Conservation (phyloP, 73 alveolate genomes). For the Durusdinium trenchii region DNA sequence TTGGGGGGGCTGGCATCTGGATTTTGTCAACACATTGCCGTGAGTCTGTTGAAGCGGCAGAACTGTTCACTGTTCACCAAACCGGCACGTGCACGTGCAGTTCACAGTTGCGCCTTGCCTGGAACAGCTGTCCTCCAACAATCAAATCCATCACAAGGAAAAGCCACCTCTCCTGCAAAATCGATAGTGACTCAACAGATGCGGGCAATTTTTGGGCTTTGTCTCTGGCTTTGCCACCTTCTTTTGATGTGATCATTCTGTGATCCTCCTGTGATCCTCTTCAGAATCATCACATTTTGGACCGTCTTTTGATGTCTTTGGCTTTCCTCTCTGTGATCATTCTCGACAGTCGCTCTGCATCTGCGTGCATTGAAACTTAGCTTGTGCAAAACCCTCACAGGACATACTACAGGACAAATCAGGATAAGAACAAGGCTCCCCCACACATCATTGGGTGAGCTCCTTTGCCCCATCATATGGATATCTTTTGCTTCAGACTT, state of each 20-base stretch:
- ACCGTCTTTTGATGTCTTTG: too few relatives aligned
- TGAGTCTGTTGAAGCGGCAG: background rate
- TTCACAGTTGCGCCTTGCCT: background rate
- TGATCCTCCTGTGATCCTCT: too few relatives aligned
- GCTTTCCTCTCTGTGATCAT: too few relatives aligned
- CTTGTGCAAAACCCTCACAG: too few relatives aligned
- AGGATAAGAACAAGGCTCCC: background rate
- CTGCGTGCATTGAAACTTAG: too few relatives aligned
- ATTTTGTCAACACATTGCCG: background rate
- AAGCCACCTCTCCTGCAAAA: slow-evolving; percentile 41
- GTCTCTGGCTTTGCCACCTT: too few relatives aligned
- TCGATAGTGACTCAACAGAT: background rate
- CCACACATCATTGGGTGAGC: background rate
- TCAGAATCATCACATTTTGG: too few relatives aligned
- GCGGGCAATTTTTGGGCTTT: too few relatives aligned
- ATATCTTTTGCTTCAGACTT: too few relatives aligned
- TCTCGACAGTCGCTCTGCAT: too few relatives aligned
- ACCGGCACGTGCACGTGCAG: background rate
- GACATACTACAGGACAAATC: background rate
- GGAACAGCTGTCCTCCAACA: slow-evolving; percentile 61
- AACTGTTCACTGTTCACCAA: background rate
- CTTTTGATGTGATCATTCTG: too few relatives aligned
- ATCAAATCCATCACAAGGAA: slow-evolving; percentile 58
- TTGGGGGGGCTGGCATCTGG: background rate
- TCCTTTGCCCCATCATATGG: too few relatives aligned